phyloP scores from a whole-genome alignment of 2,329 filamentous ascomycete species.

The Fusarium floridanum region DNA sequence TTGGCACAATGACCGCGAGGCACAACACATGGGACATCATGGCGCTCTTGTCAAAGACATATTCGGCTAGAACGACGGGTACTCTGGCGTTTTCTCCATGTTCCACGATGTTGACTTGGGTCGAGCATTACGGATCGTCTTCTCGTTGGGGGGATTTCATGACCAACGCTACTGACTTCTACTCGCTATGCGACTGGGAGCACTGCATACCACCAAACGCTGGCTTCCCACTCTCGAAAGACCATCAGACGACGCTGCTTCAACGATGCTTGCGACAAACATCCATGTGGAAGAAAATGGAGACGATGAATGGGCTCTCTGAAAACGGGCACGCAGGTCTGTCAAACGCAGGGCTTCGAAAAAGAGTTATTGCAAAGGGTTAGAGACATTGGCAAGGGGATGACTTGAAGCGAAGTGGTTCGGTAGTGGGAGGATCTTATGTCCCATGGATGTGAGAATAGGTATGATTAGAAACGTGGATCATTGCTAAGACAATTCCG shows the following conservation, averaged over 20 bases:
- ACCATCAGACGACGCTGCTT: background rate
- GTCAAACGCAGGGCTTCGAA: no score
- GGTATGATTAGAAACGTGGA: no score
- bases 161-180: background rate
- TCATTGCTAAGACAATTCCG: no score
- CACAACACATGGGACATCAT: background rate
- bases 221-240: background rate
- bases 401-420: no score
- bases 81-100: background rate
- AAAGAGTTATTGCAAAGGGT: no score
- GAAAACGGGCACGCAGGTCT: no score
- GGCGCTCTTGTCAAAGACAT: background rate
- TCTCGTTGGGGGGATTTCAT: background rate
- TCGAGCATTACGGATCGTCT: background rate
- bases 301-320: no score
- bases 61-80: background rate
- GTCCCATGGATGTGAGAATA: no score
- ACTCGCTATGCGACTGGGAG: background rate
- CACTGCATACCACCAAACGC: background rate
- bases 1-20: background rate
- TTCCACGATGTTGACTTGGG: background rate
- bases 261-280: background rate
- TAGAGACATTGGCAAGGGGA: no score
- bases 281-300: no score
- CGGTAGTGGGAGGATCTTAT: no score